Evolutionary conservation across 2,329 filamentous ascomycete species (phyloP).

Genomic region (Phialemonium atrogriseum): DNA sequence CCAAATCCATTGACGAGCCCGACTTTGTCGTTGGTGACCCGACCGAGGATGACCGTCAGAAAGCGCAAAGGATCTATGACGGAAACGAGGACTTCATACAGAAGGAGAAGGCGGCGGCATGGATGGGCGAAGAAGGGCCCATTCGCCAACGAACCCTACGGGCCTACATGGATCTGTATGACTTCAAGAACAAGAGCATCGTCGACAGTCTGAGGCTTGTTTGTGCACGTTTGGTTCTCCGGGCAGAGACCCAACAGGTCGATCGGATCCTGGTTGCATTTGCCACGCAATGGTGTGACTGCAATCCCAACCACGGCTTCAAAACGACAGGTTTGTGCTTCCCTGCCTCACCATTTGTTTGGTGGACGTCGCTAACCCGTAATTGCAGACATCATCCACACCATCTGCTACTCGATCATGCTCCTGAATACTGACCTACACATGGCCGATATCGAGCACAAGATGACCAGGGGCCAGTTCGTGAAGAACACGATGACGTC

Average conservation of each 20-base stretch:
- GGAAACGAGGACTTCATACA: constrained; percentile 74
- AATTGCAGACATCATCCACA: constrained; percentile 80
- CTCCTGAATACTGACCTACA: constrained; percentile 95
- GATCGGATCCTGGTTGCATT: constrained; percentile 89
- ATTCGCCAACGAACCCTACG: constrained; percentile 49
- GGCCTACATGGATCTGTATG: constrained; percentile 89
- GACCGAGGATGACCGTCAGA: constrained; percentile 62
- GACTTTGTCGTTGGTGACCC: constrained; percentile 50
- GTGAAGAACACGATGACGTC: constrained; percentile 95
- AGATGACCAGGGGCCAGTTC: constrained; percentile 93
- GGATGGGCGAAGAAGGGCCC: constrained; percentile 71
- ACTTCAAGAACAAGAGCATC: constrained; percentile 76
- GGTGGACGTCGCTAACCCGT: neutral
- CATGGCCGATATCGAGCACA: constrained; percentile 86
- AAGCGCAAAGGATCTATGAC: constrained; percentile 75
- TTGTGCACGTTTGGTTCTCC: constrained; percentile 72
- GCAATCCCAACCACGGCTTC: constrained; percentile 89
- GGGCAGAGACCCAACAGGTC: constrained; percentile 92
- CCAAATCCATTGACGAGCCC: constrained; percentile 47
- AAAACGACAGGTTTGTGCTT: constrained; percentile 66
- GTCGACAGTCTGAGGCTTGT: constrained; percentile 70
- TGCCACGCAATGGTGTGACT: constrained; percentile 83
- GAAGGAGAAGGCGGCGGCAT: constrained; percentile 74
- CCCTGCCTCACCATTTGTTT: too few relatives aligned
- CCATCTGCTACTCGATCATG: constrained; percentile 92